phyloP scores from a whole-genome alignment of 805 yeast species.

The Cyberlindnera xylosilytica region DNA sequence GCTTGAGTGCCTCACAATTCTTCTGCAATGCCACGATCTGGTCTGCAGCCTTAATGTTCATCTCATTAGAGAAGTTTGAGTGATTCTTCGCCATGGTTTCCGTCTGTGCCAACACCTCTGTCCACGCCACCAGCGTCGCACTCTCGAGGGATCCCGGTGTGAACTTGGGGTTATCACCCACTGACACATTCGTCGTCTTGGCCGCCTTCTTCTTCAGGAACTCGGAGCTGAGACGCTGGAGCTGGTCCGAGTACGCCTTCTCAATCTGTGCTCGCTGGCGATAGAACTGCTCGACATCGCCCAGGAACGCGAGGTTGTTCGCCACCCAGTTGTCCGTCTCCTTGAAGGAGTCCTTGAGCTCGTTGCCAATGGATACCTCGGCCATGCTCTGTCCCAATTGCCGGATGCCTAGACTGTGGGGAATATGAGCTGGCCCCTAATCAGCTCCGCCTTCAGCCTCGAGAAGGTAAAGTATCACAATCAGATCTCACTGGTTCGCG shows the following conservation, averaged over 20 bases:
- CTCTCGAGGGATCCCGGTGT: slow-evolving; percentile 95
- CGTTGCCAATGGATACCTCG: slow-evolving; percentile 54
- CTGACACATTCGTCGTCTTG: slow-evolving; percentile 63
- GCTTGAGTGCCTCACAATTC: slow-evolving; percentile 51
- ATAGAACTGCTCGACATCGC: slow-evolving; percentile 80
- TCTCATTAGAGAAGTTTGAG: slow-evolving; percentile 52
- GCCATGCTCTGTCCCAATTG: no score
- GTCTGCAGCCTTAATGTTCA: slow-evolving; percentile 57
- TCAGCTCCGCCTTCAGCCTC: no score
- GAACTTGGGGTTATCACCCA: slow-evolving; percentile 85
- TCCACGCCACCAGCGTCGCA: slow-evolving; percentile 88
- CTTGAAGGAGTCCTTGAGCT: slow-evolving; percentile 75
- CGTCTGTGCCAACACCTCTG: slow-evolving; percentile 77
- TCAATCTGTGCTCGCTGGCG: slow-evolving; percentile 80
- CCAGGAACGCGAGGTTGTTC: slow-evolving; percentile 69
- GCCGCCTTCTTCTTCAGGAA: slow-evolving; percentile 76
- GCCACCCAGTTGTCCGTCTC: slow-evolving; percentile 76
- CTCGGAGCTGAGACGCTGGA: slow-evolving; percentile 61
- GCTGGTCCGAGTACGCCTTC: slow-evolving; percentile 71
- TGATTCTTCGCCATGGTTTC: slow-evolving; percentile 75
- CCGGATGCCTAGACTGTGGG: no score
- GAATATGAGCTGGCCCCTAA: no score
- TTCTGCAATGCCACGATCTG: slow-evolving; percentile 53
- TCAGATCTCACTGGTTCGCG: no score
- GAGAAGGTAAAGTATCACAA: no score